Base-by-base conservation (phyloP, 345 rosid species). In the Cardamine chenopodiifolia region DNA sequence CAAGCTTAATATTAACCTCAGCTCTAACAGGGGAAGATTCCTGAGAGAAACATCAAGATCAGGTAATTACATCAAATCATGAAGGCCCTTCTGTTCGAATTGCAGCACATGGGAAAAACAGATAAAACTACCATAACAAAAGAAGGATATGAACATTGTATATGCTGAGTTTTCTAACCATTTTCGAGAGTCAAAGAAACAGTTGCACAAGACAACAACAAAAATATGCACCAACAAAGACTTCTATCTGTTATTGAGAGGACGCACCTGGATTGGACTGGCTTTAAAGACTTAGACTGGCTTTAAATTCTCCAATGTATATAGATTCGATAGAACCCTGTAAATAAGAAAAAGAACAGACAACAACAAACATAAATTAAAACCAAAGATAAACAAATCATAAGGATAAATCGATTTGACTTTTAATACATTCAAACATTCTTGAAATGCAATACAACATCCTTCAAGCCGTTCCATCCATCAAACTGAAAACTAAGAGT, bases 321-420 rank as follows among this genome's bases (percentile, higher is more conserved):
- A 95, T 72, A 73, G 97, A 90, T 66, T 92, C 99, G 73, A 92
- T 62, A 71, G 96, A 74, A 81, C 99, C 99, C 99, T 95, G 90
- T 59, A 81, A 50, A 45, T 6, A 37, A 39, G 4, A 23, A n/a
- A 52, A 32, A 32, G 37, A 18, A 68, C 44, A 60, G 19, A 40
- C 1, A 70, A 68, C 1, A 39, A 6, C 35, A 68, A 55, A 45
- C 13, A 40, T 11, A 54, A 12, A 19, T 60, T 28, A 28, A 56
- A 66, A 57, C 39, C 22, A 44, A 35, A 25, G 17, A 23, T 13
- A 56, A 19, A n/a, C 17, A 14, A 12, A n/a, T 39, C 49, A 39
- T 8, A 61, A 37, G 10, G 49, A 23, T 1, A 61, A 22, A 22
- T 2, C 39, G 20, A 42, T 57, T 6, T 10, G 34, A 62, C 14